Evolutionary conservation across 768 basidiomycete genomes (phyloP).

Genomic region (Pleurotus pulmonarius): DNA sequence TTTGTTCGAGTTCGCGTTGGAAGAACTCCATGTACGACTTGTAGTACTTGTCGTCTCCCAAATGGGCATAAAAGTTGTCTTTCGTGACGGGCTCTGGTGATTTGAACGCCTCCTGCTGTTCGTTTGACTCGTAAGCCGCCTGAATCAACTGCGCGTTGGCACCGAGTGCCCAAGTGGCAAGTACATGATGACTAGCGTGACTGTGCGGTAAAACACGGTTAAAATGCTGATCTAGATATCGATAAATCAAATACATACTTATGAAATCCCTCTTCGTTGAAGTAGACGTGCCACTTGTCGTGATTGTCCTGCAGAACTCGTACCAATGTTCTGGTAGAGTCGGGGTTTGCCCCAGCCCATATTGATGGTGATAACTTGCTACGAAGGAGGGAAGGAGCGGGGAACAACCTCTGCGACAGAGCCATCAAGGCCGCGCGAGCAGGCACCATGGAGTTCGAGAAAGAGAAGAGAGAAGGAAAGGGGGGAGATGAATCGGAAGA

Average conservation of each 20-base stretch:
- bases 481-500: background rate
- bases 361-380: constrained; percentile 24
- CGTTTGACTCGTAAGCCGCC: constrained; percentile 34
- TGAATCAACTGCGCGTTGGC: constrained; percentile 36
- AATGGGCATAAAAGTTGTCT: constrained; percentile 48
- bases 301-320: constrained; percentile 46
- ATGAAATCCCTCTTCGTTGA: constrained; percentile 37
- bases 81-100: constrained; percentile 43
- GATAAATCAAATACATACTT: constrained; percentile 25
- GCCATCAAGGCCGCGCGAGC: background rate
- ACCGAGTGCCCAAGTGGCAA: constrained; percentile 61
- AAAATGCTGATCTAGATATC: constrained; percentile 28
- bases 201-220: no score
- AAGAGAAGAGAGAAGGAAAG: background rate
- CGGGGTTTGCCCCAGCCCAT: constrained; percentile 28
- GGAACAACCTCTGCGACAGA: background rate
- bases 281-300: constrained; percentile 49
- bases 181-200: constrained; percentile 51
- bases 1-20: constrained; percentile 32
- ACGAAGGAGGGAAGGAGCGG: constrained; percentile 9
- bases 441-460: background rate
- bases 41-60: constrained; percentile 57
- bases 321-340: constrained; percentile 35
- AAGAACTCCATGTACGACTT: constrained; percentile 57
- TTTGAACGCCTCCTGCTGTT: constrained; percentile 30